phyloP scores from a whole-genome alignment of 2,329 filamentous ascomycete species.

The Akanthomyces dipterigenus region DNA sequence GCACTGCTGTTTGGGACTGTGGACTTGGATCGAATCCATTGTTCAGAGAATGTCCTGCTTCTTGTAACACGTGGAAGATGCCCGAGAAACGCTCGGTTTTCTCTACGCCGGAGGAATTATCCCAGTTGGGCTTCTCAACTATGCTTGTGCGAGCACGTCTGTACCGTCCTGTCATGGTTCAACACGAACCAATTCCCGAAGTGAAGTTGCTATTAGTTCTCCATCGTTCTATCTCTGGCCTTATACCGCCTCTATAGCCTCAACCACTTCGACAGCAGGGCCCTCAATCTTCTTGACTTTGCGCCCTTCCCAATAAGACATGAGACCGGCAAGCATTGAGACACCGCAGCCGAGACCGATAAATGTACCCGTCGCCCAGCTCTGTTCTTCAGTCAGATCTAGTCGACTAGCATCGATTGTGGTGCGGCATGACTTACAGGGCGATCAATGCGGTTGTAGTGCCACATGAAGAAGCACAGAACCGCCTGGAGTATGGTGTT shows the following conservation, averaged over 20 bases:
- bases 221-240: background rate
- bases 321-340: slow-evolving; percentile 19
- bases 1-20: no score
- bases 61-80: no score
- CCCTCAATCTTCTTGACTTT: slow-evolving; percentile 22
- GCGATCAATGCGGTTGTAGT: slow-evolving; percentile 19
- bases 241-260: background rate
- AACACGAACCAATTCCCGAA: no score
- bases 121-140: no score
- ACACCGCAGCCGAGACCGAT: slow-evolving; percentile 20
- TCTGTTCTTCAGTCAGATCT: background rate
- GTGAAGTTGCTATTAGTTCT: no score
- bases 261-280: slow-evolving; percentile 16
- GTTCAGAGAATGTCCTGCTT: no score
- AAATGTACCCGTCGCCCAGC: slow-evolving; percentile 20
- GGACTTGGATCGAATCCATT: no score
- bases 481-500: slow-evolving; percentile 20
- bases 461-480: slow-evolving; percentile 21
- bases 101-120: no score
- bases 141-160: no score
- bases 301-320: slow-evolving; percentile 22
- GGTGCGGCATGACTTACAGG: slow-evolving; percentile 16
- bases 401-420: background rate
- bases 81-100: no score
- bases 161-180: no score